Evolutionary conservation across 805 yeast species (phyloP).

Genomic region (Sungouiella blattae): DNA sequence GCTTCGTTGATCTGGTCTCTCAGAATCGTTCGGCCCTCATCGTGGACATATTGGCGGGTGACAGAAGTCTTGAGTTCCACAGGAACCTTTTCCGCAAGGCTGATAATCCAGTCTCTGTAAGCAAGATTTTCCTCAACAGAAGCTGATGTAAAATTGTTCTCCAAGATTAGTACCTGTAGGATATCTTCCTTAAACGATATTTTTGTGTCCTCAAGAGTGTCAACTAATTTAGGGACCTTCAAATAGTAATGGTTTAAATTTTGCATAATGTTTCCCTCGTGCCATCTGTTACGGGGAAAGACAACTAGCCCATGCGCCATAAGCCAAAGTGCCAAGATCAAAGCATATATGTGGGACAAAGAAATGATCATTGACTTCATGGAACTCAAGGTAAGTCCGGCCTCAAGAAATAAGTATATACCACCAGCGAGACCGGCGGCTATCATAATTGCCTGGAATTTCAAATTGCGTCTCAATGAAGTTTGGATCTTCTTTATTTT

Average conservation of each 20-base stretch:
- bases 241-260: slow-evolving; percentile 41
- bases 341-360: slow-evolving; percentile 70
- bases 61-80: slow-evolving; percentile 29
- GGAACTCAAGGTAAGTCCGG: slow-evolving; percentile 52
- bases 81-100: slow-evolving; percentile 46
- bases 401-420: slow-evolving; percentile 53
- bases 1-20: slow-evolving; percentile 35
- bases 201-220: slow-evolving; percentile 59
- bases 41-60: slow-evolving; percentile 27
- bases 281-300: slow-evolving; percentile 54
- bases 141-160: slow-evolving; percentile 37
- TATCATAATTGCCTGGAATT: slow-evolving; percentile 58
- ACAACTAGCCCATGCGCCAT: slow-evolving; percentile 79
- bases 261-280: slow-evolving; percentile 27
- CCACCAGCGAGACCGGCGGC: slow-evolving; percentile 51
- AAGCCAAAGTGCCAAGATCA: slow-evolving; percentile 73
- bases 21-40: slow-evolving; percentile 18
- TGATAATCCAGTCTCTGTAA: slow-evolving; percentile 63
- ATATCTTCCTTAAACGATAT: slow-evolving; percentile 61
- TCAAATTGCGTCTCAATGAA: slow-evolving; percentile 53
- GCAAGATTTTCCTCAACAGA: slow-evolving; percentile 28
- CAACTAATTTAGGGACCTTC: slow-evolving; percentile 56
- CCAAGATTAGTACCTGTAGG: slow-evolving; percentile 52
- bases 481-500: slow-evolving; percentile 46
- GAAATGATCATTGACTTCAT: slow-evolving; percentile 71